Percentiles rank a stretch among this genome's conserved stretches.
phyloP scores from a whole-genome alignment of 179 eudicot genomes.

The Gypsophila paniculata region DNA sequence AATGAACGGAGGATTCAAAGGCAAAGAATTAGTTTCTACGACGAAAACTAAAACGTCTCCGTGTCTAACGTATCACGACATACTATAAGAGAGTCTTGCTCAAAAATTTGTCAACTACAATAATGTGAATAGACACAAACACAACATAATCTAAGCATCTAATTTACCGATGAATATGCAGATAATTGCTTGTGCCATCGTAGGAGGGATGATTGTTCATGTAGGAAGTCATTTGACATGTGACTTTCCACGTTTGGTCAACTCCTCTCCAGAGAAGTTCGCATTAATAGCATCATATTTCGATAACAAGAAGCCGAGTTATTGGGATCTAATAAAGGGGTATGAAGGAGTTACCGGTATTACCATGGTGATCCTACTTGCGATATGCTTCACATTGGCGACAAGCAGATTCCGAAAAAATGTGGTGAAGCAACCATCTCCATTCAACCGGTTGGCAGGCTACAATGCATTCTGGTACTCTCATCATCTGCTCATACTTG shows the following conservation, averaged over 20 bases:
- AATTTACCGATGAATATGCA: constrained; percentile 27
- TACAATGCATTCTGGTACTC: constrained; percentile 83
- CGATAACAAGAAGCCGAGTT: constrained; percentile 51
- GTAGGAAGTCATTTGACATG: constrained; percentile 61
- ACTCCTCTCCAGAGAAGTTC: constrained; percentile 56
- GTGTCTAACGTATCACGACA: background rate
- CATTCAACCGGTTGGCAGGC: constrained; percentile 62
- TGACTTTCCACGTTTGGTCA: constrained; percentile 60
- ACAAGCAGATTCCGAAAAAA: constrained; percentile 54
- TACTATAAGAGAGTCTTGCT: background rate
- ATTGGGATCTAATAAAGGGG: constrained; percentile 41
- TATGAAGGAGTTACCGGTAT: constrained; percentile 59
- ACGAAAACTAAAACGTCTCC: no score
- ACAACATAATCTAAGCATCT: background rate
- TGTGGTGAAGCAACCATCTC: constrained; percentile 53
- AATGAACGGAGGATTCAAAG: no score
- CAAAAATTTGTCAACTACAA: background rate
- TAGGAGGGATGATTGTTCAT: constrained; percentile 48
- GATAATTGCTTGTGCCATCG: constrained; percentile 65
- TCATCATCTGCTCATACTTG: constrained; percentile 66
- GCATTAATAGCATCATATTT: constrained; percentile 52
- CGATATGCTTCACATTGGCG: constrained; percentile 62
- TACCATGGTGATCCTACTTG: constrained; percentile 60
- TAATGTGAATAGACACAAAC: background rate
- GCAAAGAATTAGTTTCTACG: no score